phyloP scores from a whole-genome alignment of 352 stramenopile species.

The Thalassiosira livingstoniorum region DNA sequence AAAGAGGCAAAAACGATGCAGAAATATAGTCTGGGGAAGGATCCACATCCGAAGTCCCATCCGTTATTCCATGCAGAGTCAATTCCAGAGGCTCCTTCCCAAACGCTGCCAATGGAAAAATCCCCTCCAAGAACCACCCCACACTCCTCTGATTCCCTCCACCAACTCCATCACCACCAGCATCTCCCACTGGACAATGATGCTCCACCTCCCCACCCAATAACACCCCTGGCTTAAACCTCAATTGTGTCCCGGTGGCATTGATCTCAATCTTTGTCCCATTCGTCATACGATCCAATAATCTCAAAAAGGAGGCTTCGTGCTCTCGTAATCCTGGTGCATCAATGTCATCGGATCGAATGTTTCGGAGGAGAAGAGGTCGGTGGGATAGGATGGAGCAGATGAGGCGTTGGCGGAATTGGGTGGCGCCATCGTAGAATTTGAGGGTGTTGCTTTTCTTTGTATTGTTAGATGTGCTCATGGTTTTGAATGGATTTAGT shows the following conservation, averaged over 20 bases:
- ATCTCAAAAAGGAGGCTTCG: constrained; percentile 96
- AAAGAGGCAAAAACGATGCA: constrained; percentile 92
- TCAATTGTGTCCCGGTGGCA: constrained; percentile 96
- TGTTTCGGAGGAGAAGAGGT: constrained; percentile 94
- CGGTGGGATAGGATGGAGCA: constrained; percentile 92
- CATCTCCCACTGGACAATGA: constrained; percentile 90
- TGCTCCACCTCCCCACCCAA: constrained; percentile 94
- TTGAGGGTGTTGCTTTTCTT: constrained; percentile 42
- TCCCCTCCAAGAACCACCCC: constrained; percentile 98
- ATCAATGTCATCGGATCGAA: constrained; percentile 92
- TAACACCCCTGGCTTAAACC: constrained; percentile 96
- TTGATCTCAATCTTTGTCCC: constrained; percentile 99
- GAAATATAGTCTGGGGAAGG: constrained; percentile 94
- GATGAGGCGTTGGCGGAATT: constrained; percentile 95
- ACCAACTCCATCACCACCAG: background rate
- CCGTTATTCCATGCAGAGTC: constrained; percentile 95
- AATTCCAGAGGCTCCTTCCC: constrained; percentile 94
- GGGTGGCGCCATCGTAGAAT: constrained; percentile 86
- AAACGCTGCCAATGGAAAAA: constrained; percentile 97
- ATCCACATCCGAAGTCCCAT: constrained; percentile 86
- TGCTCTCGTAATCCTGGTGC: constrained; percentile 94
- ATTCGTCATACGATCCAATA: constrained; percentile 97
- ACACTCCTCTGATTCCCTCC: constrained; percentile 88
- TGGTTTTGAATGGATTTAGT: background rate
- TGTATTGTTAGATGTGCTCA: background rate